A percentile compares a stretch with the other conserved stretches of the same genome.
Conservation (phyloP, 2,329 filamentous ascomycete species). For the Fusarium scirpi region DNA sequence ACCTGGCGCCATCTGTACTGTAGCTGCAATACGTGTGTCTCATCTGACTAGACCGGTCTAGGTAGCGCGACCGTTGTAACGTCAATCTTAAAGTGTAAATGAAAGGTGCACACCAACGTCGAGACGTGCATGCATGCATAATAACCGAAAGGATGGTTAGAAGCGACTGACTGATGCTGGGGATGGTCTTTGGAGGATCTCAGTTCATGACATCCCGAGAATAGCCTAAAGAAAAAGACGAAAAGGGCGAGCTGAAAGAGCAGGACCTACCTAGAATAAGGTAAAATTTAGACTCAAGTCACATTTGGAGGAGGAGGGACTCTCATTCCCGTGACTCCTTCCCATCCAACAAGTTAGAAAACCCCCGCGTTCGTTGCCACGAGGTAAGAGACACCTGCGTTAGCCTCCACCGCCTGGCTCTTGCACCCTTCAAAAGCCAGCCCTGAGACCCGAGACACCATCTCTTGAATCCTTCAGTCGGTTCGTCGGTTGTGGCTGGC, state of each 20-base stretch:
- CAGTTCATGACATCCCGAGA: neutral
- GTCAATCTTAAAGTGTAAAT: conserved; percentile 17
- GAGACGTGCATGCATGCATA: conserved; percentile 4
- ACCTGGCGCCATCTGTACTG: neutral
- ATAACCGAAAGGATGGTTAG: conserved; percentile 6
- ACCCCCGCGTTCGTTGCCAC: conserved; percentile 10
- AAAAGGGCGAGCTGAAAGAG: conserved; percentile 13
- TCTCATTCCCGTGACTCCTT: neutral
- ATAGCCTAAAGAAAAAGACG: conserved; percentile 17
- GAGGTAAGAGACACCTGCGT: conserved; percentile 31
- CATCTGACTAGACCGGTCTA: conserved; percentile 8
- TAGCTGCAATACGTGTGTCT: neutral
- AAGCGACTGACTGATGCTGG: neutral
- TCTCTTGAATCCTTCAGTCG: neutral
- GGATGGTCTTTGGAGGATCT: neutral
- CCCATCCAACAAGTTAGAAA: neutral
- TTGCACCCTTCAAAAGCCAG: neutral
- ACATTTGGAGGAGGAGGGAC: neutral
- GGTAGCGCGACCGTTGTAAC: conserved; percentile 8
- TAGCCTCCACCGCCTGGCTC: conserved; percentile 4
- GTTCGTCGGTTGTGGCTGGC: conserved; percentile 23
- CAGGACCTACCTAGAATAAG: neutral
- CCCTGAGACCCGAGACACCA: neutral
- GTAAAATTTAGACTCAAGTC: neutral
- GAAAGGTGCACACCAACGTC: conserved; percentile 9